phyloP scores from a whole-genome alignment of 495 filamentous ascomycete species.

The Talaromyces adpressus region DNA sequence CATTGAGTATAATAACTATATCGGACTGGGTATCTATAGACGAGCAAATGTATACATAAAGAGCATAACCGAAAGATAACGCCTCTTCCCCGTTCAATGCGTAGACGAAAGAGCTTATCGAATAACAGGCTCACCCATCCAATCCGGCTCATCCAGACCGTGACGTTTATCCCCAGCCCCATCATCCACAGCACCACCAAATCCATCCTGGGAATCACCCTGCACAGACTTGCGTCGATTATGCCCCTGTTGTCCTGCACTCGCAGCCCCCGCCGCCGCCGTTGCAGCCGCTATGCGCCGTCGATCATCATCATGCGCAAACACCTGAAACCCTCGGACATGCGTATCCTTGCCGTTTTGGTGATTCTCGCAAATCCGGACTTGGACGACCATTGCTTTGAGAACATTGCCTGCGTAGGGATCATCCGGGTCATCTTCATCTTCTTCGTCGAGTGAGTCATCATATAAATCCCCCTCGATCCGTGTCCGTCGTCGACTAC shows the following conservation, averaged over 20 bases:
- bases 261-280: slow-evolving; percentile 21
- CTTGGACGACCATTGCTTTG: slow-evolving; percentile 77
- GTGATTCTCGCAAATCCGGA: slow-evolving; percentile 88
- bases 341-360: slow-evolving; percentile 99
- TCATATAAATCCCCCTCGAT: slow-evolving; percentile 14
- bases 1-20: slow-evolving; percentile 10
- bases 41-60: not conserved
- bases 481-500: slow-evolving; percentile 7
- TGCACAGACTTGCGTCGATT: slow-evolving; percentile 21
- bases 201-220: slow-evolving; percentile 21
- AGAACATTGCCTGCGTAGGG: slow-evolving; percentile 59
- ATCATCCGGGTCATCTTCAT: slow-evolving; percentile 23
- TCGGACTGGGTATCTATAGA: slow-evolving; percentile 27
- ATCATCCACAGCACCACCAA: slow-evolving; percentile 16
- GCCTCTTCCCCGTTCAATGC: not conserved
- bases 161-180: slow-evolving; percentile 16
- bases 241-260: slow-evolving; percentile 19
- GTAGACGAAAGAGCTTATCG: slow-evolving; percentile 23
- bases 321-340: slow-evolving; percentile 88
- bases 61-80: not conserved
- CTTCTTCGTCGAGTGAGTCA: slow-evolving; percentile 25
- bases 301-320: slow-evolving; percentile 58
- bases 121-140: slow-evolving; percentile 55
- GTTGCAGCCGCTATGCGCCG: slow-evolving; percentile 25
- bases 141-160: slow-evolving; percentile 45